These are phyloP conservation scores for Mucor piriformis DNA, from an alignment of 371 early-diverging fungal genomes.

Conservation along the genomic window DNA sequence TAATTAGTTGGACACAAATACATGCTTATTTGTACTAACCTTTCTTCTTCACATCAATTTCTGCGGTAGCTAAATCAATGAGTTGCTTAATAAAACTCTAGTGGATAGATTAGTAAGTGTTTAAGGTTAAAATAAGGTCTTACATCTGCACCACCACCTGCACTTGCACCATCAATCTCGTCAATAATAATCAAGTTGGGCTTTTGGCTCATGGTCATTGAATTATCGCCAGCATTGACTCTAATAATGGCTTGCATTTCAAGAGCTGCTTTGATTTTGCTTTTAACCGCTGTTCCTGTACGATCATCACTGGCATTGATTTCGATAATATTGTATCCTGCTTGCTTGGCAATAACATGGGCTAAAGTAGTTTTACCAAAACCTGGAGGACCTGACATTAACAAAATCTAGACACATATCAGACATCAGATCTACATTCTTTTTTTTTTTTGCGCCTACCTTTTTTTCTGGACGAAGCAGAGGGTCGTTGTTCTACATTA, in stretches of 20 bases:
- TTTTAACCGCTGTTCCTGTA: conserved; percentile 73
- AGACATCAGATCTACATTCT: background rate
- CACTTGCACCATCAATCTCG: conserved; percentile 95
- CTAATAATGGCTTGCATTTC: conserved; percentile 74
- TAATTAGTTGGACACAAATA: background rate
- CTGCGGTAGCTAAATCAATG: conserved; percentile 41
- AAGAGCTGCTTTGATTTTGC: conserved; percentile 76
- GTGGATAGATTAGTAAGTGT: too few species aligned
- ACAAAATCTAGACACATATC: conserved; percentile 61
- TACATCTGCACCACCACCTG: conserved; percentile 46
- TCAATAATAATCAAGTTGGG: conserved; percentile 93
- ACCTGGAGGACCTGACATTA: conserved; percentile 98
- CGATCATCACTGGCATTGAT: conserved; percentile 99
- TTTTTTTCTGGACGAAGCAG: conserved; percentile 67
- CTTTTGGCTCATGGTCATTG: conserved; percentile 46
- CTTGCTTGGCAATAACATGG: conserved; percentile 89
- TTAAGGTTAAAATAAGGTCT: background rate
- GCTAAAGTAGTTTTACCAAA: conserved; percentile 99
- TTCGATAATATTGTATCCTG: conserved; percentile 93
- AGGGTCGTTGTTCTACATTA: conserved; percentile 46
- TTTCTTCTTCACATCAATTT: conserved; percentile 28
- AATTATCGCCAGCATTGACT: conserved; percentile 4
- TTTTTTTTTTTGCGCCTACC: conserved; percentile 31
- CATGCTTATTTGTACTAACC: background rate
- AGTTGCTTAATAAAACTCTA: conserved; percentile 84